phyloP scores from a whole-genome alignment of 345 rosid genomes.

The Rhodamnia rubescens region DNA sequence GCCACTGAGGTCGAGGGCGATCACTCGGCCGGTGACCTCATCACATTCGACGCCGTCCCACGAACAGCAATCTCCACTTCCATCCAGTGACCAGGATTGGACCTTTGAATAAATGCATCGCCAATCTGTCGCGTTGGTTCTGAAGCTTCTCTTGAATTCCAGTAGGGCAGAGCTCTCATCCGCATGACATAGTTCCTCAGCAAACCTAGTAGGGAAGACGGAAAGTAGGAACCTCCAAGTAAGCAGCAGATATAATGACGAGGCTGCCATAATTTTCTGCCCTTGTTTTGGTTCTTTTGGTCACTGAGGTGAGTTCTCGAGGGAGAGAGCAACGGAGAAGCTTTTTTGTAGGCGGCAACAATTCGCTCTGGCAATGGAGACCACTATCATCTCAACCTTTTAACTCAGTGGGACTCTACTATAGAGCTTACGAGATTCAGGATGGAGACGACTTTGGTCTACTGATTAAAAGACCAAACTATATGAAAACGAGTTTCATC shows the following conservation, averaged over 20 bases:
- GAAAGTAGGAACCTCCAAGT: not conserved
- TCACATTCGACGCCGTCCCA: slow-evolving; percentile 5
- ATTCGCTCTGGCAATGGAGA: too few relatives aligned
- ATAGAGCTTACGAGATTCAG: too few relatives aligned
- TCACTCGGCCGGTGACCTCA: not conserved
- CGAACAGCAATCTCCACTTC: not conserved
- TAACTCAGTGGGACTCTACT: too few relatives aligned
- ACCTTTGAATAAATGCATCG: not conserved
- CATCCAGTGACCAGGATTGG: not conserved
- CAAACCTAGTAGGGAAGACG: not conserved
- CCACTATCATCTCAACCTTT: too few relatives aligned
- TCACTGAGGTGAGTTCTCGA: too few relatives aligned
- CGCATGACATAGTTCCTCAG: not conserved
- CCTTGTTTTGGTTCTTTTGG: too few relatives aligned
- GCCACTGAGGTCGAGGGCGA: not conserved
- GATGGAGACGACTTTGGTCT: too few relatives aligned
- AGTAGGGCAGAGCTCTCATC: not conserved
- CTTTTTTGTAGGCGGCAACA: too few relatives aligned
- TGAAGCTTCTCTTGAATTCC: not conserved
- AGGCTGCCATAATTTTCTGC: too few relatives aligned
- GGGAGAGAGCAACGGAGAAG: too few relatives aligned
- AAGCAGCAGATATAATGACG: not conserved
- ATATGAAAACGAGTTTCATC: too few relatives aligned
- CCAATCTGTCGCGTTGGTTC: not conserved
- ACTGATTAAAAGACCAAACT: too few relatives aligned